Conservation (phyloP, 202 grass and related monocot genomes). For the Bolboschoenoplectus hybrid region DNA sequence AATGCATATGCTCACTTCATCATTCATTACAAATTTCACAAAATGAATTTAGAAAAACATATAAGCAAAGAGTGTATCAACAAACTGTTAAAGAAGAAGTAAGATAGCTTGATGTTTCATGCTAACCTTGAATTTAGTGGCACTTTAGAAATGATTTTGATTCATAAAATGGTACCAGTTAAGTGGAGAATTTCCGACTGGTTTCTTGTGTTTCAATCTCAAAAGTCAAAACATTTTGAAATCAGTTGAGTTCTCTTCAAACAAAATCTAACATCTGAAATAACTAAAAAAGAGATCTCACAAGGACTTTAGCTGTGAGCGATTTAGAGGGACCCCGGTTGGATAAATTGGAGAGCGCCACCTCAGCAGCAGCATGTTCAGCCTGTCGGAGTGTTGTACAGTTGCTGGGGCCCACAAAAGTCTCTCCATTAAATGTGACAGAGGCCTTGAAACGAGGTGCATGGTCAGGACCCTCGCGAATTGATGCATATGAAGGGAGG, state of each 20-base stretch:
- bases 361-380: conserved; percentile 94
- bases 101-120: background rate
- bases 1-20: conserved; percentile 4
- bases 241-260: background rate
- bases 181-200: background rate
- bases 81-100: background rate
- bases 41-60: background rate
- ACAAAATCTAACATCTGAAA: background rate
- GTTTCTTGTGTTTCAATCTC: background rate
- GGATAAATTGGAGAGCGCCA: conserved; percentile 67
- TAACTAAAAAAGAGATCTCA: conserved; percentile 41
- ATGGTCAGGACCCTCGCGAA: conserved; percentile 80
- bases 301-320: conserved; percentile 73
- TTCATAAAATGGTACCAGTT: background rate
- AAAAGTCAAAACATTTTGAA: background rate
- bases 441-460: conserved; percentile 80
- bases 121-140: background rate
- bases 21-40: background rate
- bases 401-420: conserved; percentile 73
- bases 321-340: conserved; percentile 70
- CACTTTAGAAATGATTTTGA: background rate
- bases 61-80: background rate
- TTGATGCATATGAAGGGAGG: conserved; percentile 82
- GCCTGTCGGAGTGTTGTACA: conserved; percentile 90
- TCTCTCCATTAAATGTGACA: conserved; percentile 93